phyloP scores from a whole-genome alignment of 1,139 yeast genomes.

The Magnusiomyces paraingens region DNA sequence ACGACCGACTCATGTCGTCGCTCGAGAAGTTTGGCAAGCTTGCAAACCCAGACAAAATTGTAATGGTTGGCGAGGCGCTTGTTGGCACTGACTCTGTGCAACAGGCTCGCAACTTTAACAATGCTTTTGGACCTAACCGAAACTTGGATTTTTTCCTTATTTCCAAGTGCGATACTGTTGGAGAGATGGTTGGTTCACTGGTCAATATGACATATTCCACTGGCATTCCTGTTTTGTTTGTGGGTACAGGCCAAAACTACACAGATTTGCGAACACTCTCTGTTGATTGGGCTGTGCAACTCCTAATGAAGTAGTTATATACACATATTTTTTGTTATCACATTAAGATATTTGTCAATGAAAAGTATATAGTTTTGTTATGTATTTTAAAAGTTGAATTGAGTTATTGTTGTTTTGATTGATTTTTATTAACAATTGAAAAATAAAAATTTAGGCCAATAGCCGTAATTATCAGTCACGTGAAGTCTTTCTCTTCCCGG shows the following conservation, averaged over 20 bases:
- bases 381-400: background rate
- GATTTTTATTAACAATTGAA: no score
- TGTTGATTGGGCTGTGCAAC: conserved; percentile 86
- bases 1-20: conserved; percentile 92
- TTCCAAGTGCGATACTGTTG: conserved; percentile 95
- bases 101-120: conserved; percentile 88
- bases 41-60: conserved; percentile 91
- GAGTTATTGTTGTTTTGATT: no score
- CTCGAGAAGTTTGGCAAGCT: conserved; percentile 91
- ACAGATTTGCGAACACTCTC: conserved; percentile 91
- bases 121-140: conserved; percentile 83
- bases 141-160: conserved; percentile 85
- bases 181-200: conserved; percentile 94
- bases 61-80: conserved; percentile 97
- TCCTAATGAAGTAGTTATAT: conserved; percentile 60
- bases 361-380: background rate
- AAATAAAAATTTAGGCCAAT: no score
- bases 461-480: no score
- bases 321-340: background rate
- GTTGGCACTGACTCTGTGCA: conserved; percentile 97
- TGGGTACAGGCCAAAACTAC: conserved; percentile 96
- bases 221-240: conserved; percentile 88
- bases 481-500: no score
- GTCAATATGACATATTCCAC: conserved; percentile 98
- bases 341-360: conserved; percentile 3